Evolutionary conservation across 371 early-diverging fungal species (phyloP).

Genomic region (Mucor lusitanicus): DNA sequence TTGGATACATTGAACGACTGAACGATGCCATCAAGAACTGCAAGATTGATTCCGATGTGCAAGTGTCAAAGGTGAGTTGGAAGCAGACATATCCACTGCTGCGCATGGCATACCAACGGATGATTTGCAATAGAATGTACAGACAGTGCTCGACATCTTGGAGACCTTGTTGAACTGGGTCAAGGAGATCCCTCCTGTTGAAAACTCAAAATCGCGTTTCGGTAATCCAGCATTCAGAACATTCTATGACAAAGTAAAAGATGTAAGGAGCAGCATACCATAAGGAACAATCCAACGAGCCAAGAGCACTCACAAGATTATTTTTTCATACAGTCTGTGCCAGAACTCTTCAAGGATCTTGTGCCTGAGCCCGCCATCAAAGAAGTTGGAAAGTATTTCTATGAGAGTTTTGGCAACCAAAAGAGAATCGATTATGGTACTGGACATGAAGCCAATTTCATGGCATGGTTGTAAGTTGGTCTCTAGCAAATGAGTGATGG

Average conservation of each 20-base stretch:
- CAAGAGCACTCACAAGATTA: too few relatives aligned
- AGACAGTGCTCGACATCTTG: conserved; percentile 62
- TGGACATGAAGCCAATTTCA: conserved; percentile 98
- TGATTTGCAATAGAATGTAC: conserved; percentile 46
- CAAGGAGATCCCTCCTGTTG: conserved; percentile 75
- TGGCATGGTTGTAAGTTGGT: conserved; percentile 83
- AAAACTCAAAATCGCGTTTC: conserved; percentile 80
- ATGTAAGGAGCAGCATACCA: conserved; percentile 43
- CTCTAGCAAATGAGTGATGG: not conserved
- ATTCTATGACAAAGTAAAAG: conserved; percentile 71
- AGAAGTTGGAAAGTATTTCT: conserved; percentile 84
- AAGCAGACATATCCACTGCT: not conserved
- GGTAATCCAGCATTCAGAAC: conserved; percentile 91
- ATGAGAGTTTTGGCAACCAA: conserved; percentile 93
- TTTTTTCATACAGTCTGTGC: conserved; percentile 15
- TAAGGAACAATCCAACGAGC: too few relatives aligned
- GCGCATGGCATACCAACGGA: not conserved
- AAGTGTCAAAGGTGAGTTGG: conserved; percentile 51
- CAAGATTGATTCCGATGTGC: conserved; percentile 52
- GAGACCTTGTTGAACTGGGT: conserved; percentile 64
- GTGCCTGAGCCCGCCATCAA: conserved; percentile 49
- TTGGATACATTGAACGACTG: conserved; percentile 71
- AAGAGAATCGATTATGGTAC: conserved; percentile 99
- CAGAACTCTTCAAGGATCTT: conserved; percentile 44
- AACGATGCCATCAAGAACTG: conserved; percentile 73